Evolutionary conservation across 768 basidiomycete genomes (phyloP).

Genomic region (Lactifluus rugatus): DNA sequence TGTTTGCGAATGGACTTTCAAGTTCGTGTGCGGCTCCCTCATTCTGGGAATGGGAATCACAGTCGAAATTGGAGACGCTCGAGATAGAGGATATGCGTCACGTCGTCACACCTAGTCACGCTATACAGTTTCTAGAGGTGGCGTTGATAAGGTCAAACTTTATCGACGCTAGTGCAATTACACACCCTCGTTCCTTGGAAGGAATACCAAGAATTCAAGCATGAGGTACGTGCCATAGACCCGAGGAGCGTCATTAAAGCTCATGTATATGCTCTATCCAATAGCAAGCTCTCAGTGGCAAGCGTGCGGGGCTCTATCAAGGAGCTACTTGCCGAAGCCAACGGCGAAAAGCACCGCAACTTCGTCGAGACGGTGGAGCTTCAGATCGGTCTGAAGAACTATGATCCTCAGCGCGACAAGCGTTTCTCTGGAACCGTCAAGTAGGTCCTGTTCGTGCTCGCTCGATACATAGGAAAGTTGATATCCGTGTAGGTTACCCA

Average conservation of each 20-base stretch:
- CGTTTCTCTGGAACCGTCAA: slow-evolving; percentile 99
- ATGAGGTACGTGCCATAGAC: slow-evolving; percentile 16
- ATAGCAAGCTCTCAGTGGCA: slow-evolving; percentile 92
- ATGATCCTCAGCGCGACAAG: slow-evolving; percentile 99
- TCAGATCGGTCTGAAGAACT: slow-evolving; percentile 96
- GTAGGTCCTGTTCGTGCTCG: slow-evolving; percentile 35
- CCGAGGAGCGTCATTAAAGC: not conserved
- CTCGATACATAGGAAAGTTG: not conserved
- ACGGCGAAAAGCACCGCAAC: slow-evolving; percentile 84
- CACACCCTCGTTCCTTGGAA: not conserved
- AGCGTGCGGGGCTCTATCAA: slow-evolving; percentile 99
- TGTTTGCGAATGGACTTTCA: too few relatives aligned
- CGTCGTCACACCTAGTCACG: slow-evolving; percentile 1
- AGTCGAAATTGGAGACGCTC: too few relatives aligned
- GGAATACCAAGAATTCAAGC: slow-evolving; percentile 11
- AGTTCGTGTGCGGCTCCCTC: too few relatives aligned
- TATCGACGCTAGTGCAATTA: slow-evolving; percentile 2
- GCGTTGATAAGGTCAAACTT: not conserved
- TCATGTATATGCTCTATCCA: not conserved
- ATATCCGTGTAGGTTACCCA: slow-evolving; percentile 58
- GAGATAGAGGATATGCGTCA: slow-evolving; percentile 22
- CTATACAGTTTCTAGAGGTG: slow-evolving; percentile 10
- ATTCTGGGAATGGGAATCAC: too few relatives aligned
- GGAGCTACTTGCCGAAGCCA: slow-evolving; percentile 76
- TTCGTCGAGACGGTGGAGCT: slow-evolving; percentile 95